Conservation (phyloP, 257 asterid species). For the Capsicum pubescens region DNA sequence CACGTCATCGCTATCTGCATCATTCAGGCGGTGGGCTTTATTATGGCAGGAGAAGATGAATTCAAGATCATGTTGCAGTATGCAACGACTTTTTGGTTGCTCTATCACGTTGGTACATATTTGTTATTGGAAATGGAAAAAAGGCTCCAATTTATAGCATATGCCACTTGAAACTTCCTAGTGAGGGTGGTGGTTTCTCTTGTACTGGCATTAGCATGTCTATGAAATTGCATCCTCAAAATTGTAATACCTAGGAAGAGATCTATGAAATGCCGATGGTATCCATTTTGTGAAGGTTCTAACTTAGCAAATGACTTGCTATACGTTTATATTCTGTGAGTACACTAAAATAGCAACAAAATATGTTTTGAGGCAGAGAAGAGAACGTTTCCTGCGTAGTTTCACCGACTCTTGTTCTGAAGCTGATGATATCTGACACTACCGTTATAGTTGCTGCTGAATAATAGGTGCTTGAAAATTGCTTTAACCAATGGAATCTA, state of each 20-base stretch:
- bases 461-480: not conserved
- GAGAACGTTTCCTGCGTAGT: not conserved
- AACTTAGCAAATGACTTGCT: constrained; percentile 21
- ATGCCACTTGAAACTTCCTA: not conserved
- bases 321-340: constrained; percentile 12
- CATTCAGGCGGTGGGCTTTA: constrained; percentile 88
- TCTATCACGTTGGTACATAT: constrained; percentile 18
- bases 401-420: not conserved
- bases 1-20: constrained; percentile 66
- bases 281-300: not conserved
- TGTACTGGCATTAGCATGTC: constrained; percentile 17
- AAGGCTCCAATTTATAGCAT: not conserved
- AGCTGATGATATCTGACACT: not conserved
- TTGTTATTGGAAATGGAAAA: constrained; percentile 19
- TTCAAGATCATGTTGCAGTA: constrained; percentile 1
- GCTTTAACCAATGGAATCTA: not conserved
- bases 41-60: constrained; percentile 76
- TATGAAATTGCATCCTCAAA: not conserved
- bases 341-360: not conserved
- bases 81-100: not conserved
- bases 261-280: constrained; percentile 3
- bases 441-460: constrained; percentile 11
- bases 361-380: not conserved
- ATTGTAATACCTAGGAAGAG: not conserved
- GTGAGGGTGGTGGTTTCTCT: constrained; percentile 19